Base-by-base conservation (phyloP, 1,284 basidiomycete species). In the Pisolithus thermaeus region DNA sequence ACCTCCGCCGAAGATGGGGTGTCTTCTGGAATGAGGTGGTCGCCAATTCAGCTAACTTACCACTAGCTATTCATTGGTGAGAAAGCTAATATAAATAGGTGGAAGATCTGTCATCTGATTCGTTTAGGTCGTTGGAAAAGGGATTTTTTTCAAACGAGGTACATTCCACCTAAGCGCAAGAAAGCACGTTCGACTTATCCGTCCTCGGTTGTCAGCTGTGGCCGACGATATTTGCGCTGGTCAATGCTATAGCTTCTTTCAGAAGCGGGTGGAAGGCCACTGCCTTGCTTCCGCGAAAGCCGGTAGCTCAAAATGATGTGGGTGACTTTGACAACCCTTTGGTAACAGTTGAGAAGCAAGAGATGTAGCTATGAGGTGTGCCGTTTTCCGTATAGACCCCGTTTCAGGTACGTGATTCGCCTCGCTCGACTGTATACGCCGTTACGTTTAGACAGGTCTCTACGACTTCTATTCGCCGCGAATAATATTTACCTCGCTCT, bases 1-100 rank as follows among this genome's bases (percentile, higher is more conserved):
- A 85, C 48, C 63, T 91, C 22, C 58, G 66, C 41, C 72, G 79
- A 55, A 71, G 80, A 56, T 87, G 87, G 79, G 76, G 80, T 55
- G 79, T 84, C 14, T 82, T 87, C 53, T 81, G 82, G 75, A 84
- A 81, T 53, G 88, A 92, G 58, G 63, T 89, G 23, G 70, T 88
- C 46, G 80, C 83, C 44, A 93, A 92, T 61, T 55, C 86, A 4
- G 83, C 81, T 30, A 88, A 92, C 64, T 69, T 92, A 38, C 92
- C 91, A 3, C 68, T 91, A 51, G 89, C 91, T 4, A 67, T 92
- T 47, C 92, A 94, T 65, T 93, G 90, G 91, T 90, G 57, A 54
- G 78, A 46, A 35, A 7, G 9, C 47, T 42, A 18, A n/a, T 37
- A 47, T 50, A 46, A 46, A 7, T 49, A 27, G n/a, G 45, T 35